phyloP scores from a whole-genome alignment of 2,329 filamentous ascomycete genomes.

The Atkinsonella hypoxylon region DNA sequence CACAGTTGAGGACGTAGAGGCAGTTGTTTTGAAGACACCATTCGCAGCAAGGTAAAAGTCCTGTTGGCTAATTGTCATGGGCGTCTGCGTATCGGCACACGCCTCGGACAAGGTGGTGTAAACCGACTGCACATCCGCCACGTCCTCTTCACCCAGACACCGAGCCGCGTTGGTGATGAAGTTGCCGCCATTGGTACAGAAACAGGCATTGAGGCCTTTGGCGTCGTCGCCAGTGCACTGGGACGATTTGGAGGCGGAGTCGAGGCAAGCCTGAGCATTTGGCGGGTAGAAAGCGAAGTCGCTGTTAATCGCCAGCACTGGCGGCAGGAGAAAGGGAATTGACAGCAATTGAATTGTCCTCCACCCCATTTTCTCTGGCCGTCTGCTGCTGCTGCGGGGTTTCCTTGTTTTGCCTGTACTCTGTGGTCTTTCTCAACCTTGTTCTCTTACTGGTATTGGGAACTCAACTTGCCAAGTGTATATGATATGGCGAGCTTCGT shows the following conservation, averaged over 20 bases:
- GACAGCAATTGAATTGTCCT: conserved; percentile 15
- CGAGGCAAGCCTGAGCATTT: conserved; percentile 27
- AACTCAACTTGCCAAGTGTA: background rate
- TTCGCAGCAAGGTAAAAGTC: conserved; percentile 25
- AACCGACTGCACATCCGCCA: conserved; percentile 26
- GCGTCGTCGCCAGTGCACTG: conserved; percentile 29
- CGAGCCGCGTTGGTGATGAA: conserved; percentile 35
- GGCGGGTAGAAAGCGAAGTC: conserved; percentile 24
- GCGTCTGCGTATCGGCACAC: conserved; percentile 32
- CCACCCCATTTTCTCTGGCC: conserved; percentile 12
- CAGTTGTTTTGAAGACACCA: background rate
- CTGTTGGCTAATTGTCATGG: conserved; percentile 27
- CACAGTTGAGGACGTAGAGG: conserved; percentile 23
- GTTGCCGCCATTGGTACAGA: conserved; percentile 36
- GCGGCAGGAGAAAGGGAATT: conserved; percentile 16
- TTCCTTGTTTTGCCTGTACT: too few species aligned
- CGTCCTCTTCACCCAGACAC: conserved; percentile 28
- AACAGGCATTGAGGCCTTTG: conserved; percentile 32
- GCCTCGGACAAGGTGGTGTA: conserved; percentile 31
- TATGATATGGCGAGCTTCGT: background rate
- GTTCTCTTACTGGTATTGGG: background rate
- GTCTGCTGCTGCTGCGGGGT: background rate
- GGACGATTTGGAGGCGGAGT: conserved; percentile 25
- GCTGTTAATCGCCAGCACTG: conserved; percentile 15
- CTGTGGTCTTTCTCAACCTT: background rate